Evolutionary conservation across 140 eudicot species (phyloP).

Genomic region (Bidens hawaiensis): DNA sequence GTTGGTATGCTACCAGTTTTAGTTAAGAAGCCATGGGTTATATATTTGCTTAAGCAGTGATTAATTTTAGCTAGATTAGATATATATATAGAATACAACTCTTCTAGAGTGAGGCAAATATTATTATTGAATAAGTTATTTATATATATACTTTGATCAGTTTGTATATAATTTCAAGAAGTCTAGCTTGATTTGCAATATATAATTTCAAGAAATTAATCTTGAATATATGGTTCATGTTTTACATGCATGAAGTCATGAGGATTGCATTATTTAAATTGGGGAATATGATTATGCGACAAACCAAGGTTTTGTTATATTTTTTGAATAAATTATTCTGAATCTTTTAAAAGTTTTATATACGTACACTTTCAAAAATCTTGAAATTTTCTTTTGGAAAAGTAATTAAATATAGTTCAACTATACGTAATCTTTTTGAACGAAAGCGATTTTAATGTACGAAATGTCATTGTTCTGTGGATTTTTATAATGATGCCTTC

Average conservation of each 20-base stretch:
- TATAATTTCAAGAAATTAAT: too few species aligned
- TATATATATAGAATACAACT: conserved; percentile 8
- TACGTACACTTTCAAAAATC: conserved; percentile 8
- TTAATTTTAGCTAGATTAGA: conserved; percentile 17
- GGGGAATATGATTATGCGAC: too few species aligned
- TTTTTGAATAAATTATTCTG: background rate
- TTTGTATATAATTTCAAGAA: conserved; percentile 6
- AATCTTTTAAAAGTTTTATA: background rate
- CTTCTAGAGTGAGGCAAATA: background rate
- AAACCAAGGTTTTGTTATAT: too few species aligned
- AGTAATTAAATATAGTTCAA: too few species aligned
- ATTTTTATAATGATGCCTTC: background rate
- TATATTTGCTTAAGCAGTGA: conserved; percentile 30
- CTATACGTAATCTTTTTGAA: background rate
- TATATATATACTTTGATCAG: background rate
- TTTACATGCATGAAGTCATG: background rate
- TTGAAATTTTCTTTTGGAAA: background rate
- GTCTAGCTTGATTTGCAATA: background rate
- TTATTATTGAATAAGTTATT: conserved; percentile 1
- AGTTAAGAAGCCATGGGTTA: conserved; percentile 33
- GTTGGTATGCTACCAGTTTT: conserved; percentile 24
- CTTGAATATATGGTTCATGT: too few species aligned
- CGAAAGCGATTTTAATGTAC: background rate
- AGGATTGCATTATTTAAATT: background rate
- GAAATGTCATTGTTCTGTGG: background rate